Evolutionary conservation across 495 filamentous ascomycete genomes (phyloP), one percentile per base, ranked within the genome.

Genomic region (Usnea hakonensis): DNA sequence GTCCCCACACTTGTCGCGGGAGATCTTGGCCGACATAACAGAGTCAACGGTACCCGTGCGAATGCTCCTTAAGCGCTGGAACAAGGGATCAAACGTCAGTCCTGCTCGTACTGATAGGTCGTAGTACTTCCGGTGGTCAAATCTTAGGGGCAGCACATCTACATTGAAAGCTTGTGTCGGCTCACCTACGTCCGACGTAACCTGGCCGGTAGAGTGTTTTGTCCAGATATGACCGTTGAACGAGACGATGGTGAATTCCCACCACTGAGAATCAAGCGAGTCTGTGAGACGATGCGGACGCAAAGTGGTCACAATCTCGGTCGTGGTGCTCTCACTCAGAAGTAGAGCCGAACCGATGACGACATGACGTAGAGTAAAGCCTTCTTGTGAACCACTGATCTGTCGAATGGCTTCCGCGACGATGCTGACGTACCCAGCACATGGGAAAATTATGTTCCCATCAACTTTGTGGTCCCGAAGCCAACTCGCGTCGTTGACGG

Each of bases 401-500:
- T 61, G 58, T 1, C 16, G 36, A 2, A 68, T 69, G 0, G 79
- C 81, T 63, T 83, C 79, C 3, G 73, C 72, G 4, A 67, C 76
- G 71, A 83, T 79, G 11, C 72, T 66, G 0, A 81, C 67, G 58
- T 79, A 81, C 0, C 74, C 79, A 17, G 80, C 75, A 32, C 68
- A 68, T 0, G 82, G 80, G 54, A 80, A 82, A 2, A 83, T 65
- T 10, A 78, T 73, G 33, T 78, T 71, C 2, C 66, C 67, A 5
- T 62, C 64, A 61, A 60, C 32, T 5, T 38, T 38, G 67, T 83
- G 81, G 44, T 81, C 78, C 17, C 69, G 59, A 8, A 83, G 57
- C 80, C 79, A 85, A 3, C 78, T 77, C 2, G 81, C 61, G 56
- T 83, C 77, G 35, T 74, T 71, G 1, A 75, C 53, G 19, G 74